Evolutionary conservation across 345 rosid species (phyloP), one percentile per base, ranked within the genome.

Genomic region (Gossypium bickii): DNA sequence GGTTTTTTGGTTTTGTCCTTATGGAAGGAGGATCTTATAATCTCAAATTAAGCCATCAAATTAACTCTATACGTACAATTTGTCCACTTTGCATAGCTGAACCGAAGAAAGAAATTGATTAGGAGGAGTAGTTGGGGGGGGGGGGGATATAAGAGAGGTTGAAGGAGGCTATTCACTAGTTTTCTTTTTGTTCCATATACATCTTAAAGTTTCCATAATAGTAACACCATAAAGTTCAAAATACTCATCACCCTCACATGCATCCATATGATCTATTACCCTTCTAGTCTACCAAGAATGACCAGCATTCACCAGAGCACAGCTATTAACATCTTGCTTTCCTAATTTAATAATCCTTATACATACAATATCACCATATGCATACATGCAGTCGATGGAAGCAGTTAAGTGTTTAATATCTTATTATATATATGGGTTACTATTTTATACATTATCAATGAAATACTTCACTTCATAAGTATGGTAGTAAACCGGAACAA

Each of bases 111-210:
- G 74, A 64, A 69, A 69, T 56, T 20, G 20, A 56, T 72, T 62
- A 3, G 78, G 71, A 67, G 80, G 58, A 71, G 81, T 74, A 1
- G 78, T 74, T 78, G 75, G 20, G 29, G 24, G 24, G 22, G 45
- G 1, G 43, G 17, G 47, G 25, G 2, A 11, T 47, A 48, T 13
- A 10, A 58, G 0, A 7, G 22, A 41, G 34, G 59, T 18, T 55
- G 59, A 55, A 9, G 12, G 61, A 57, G 25, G 29, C 7, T 2
- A 57, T 58, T 22, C 15, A 15, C 55, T 4, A 15, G 16, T 51
- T 34, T 51, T 3, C 55, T 57, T 9, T 57, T 57, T 57, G 24
- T 57, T 56, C 27, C 13, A 20, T 56, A 20, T 3, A 34, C 41
- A 34, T 1, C 41, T 34, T 4, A 34, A 34, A 34, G 41, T 34